phyloP scores from a whole-genome alignment of 805 yeast genomes.

The Metschnikowia shivogae region DNA sequence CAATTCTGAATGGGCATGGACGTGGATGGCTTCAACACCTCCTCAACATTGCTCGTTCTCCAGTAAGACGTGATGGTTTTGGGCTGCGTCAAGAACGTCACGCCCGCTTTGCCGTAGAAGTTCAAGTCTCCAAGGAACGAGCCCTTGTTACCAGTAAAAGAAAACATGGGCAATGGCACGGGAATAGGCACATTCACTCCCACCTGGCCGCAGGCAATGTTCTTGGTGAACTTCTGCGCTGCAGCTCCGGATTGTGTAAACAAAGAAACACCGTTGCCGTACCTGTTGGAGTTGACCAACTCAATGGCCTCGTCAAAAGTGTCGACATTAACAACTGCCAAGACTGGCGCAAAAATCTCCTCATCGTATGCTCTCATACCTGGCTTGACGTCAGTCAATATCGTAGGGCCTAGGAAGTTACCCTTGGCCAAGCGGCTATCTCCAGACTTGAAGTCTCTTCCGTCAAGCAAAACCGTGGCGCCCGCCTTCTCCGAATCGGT shows the following conservation, averaged over 20 bases:
- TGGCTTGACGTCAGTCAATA: constrained; percentile 56
- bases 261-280: constrained; percentile 70
- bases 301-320: constrained; percentile 66
- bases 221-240: constrained; percentile 66
- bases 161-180: constrained; percentile 77
- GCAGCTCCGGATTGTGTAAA: constrained; percentile 67
- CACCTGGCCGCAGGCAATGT: constrained; percentile 71
- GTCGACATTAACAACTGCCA: constrained; percentile 56
- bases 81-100: constrained; percentile 67
- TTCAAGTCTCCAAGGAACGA: constrained; percentile 76
- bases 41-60: constrained; percentile 50
- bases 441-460: constrained; percentile 45
- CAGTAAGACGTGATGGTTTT: constrained; percentile 71
- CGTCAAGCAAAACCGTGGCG: constrained; percentile 60
- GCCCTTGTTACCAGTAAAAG: constrained; percentile 72
- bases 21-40: constrained; percentile 50
- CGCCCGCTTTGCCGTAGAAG: constrained; percentile 75
- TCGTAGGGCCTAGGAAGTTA: constrained; percentile 70
- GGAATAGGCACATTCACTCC: constrained; percentile 79
- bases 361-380: constrained; percentile 71
- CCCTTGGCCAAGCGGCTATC: constrained; percentile 45
- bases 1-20: constrained; percentile 66
- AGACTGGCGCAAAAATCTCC: constrained; percentile 76
- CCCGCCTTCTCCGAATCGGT: constrained; percentile 55
- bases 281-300: constrained; percentile 51